These are phyloP conservation scores for Pseudopediastrum boryanum DNA, from an alignment of 139 green algal genomes.

Conservation along the genomic window DNA sequence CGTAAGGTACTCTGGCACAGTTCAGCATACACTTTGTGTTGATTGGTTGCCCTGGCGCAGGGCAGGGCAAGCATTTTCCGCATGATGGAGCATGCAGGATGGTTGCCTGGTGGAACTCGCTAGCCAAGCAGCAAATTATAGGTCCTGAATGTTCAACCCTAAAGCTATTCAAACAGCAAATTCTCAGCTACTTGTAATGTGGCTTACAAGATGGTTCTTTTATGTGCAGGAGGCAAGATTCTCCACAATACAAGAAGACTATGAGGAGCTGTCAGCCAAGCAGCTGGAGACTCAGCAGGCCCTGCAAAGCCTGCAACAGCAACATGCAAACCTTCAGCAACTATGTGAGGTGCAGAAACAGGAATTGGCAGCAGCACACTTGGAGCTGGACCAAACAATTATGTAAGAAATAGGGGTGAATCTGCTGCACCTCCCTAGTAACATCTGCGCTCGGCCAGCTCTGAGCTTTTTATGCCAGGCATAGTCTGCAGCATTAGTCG, in stretches of 20 bases:
- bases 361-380: background rate
- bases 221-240: slow-evolving; percentile 11
- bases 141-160: background rate
- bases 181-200: no score
- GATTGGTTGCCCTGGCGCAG: no score
- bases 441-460: no score
- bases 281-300: no score
- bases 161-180: background rate
- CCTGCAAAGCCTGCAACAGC: slow-evolving; percentile 29
- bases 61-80: no score
- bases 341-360: background rate
- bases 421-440: no score
- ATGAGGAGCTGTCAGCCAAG: slow-evolving; percentile 1
- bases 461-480: no score
- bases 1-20: background rate
- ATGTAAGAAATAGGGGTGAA: no score
- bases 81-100: no score
- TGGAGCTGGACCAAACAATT: background rate
- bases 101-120: background rate
- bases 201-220: no score
- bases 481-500: no score
- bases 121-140: background rate
- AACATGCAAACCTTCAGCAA: slow-evolving; percentile 14
- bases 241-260: slow-evolving; percentile 3
- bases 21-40: background rate